Evolutionary conservation across 2,329 filamentous ascomycete genomes (phyloP).

Genomic region (Neonectria faginata): DNA sequence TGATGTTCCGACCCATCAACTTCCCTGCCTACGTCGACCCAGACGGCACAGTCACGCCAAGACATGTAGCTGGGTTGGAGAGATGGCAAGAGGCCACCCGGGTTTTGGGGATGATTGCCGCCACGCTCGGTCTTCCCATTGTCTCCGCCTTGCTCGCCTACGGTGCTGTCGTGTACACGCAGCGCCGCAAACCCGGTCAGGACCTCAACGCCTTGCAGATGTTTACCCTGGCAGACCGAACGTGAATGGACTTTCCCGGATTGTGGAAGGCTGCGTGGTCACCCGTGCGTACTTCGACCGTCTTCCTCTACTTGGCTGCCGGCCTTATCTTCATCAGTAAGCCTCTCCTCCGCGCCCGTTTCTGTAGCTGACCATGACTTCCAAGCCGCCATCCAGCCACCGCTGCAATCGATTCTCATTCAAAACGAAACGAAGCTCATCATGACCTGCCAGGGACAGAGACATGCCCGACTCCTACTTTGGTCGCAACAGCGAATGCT

Average conservation of each 20-base stretch:
- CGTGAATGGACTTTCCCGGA: constrained; percentile 10
- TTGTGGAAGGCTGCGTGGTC: background rate
- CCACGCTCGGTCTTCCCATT: constrained; percentile 22
- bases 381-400: constrained; percentile 25
- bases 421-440: constrained; percentile 17
- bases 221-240: constrained; percentile 29
- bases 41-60: background rate
- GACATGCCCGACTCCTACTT: too few relatives aligned
- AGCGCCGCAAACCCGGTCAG: constrained; percentile 19
- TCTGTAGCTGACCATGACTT: background rate
- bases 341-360: background rate
- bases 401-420: constrained; percentile 16
- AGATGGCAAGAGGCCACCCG: background rate
- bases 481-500: background rate
- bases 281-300: background rate
- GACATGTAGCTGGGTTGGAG: background rate
- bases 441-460: constrained; percentile 14
- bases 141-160: constrained; percentile 31
- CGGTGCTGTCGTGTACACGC: constrained; percentile 31
- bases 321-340: constrained; percentile 29
- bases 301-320: constrained; percentile 19
- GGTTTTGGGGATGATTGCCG: background rate
- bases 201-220: constrained; percentile 22
- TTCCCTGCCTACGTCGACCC: constrained; percentile 27
- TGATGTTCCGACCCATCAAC: constrained; percentile 31